A percentile compares a stretch with the other conserved stretches of the same genome.
These are phyloP conservation scores for Ceratocystiopsis brevicomis DNA, from an alignment of 2,329 filamentous ascomycete species.

Conservation along the genomic window DNA sequence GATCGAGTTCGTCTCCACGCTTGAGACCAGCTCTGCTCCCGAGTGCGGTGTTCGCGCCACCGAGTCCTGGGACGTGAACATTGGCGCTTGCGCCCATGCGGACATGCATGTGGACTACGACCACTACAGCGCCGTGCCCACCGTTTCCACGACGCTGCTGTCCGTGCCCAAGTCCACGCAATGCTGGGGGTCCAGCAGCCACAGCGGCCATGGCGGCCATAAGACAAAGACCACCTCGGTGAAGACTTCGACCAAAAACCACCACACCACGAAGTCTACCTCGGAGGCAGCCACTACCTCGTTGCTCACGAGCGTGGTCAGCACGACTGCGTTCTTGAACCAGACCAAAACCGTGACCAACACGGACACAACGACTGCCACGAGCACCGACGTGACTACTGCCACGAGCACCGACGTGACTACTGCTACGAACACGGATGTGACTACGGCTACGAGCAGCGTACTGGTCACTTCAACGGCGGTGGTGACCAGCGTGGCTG, in stretches of 20 bases:
- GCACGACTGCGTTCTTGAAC: too few relatives aligned
- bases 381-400: background rate
- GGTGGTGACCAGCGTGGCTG: background rate
- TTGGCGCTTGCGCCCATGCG: constrained; percentile 18
- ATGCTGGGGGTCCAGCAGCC: constrained; percentile 13
- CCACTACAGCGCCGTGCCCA: constrained; percentile 21
- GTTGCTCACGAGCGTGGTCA: too few relatives aligned
- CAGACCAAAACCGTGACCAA: too few relatives aligned
- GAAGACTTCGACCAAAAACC: too few relatives aligned
- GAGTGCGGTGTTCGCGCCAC: constrained; percentile 15
- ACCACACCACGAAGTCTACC: too few relatives aligned
- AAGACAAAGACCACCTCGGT: too few relatives aligned
- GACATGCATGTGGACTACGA: constrained; percentile 19
- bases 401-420: background rate
- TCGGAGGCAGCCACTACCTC: too few relatives aligned
- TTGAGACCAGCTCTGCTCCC: constrained; percentile 11
- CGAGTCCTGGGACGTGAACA: constrained; percentile 21
- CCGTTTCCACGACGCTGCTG: constrained; percentile 21
- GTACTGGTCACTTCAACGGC: background rate
- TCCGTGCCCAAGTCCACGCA: constrained; percentile 18
- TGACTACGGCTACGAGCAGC: too few relatives aligned
- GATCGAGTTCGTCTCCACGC: constrained; percentile 29
- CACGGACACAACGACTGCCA: background rate
- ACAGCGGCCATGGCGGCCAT: background rate
- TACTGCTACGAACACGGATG: background rate